Conservation (phyloP, 208 protist genomes). For the Angomonas deanei region DNA sequence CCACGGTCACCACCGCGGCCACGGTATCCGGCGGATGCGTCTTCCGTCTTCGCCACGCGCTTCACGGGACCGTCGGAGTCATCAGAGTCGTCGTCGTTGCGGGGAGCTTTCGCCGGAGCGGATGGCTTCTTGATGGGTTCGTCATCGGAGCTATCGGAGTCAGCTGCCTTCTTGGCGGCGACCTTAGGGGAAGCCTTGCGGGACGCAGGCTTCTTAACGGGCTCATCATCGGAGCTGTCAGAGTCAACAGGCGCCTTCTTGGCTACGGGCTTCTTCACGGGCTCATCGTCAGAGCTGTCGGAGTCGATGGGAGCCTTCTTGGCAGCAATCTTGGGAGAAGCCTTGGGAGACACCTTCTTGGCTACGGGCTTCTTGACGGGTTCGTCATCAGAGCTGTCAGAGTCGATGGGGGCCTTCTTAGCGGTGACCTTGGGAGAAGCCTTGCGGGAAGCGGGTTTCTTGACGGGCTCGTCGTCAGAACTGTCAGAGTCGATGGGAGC, state of each 20-base stretch:
- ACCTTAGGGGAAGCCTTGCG: constrained; percentile 43
- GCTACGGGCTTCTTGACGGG: constrained; percentile 34
- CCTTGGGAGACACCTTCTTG: constrained; percentile 29
- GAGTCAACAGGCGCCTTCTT: constrained; percentile 20
- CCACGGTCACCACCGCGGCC: constrained; percentile 17
- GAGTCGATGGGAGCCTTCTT: constrained; percentile 19
- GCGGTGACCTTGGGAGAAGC: constrained; percentile 30
- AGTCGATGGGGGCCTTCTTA: constrained; percentile 40
- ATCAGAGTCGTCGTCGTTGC: constrained; percentile 3
- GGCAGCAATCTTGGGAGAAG: constrained; percentile 18
- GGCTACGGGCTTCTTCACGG: constrained; percentile 19
- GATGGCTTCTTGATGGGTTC: constrained; percentile 21
- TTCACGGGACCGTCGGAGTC: constrained; percentile 22
- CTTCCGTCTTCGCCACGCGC: constrained; percentile 15
- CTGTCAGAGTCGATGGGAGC: constrained; percentile 15
- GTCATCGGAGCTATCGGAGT: constrained; percentile 14
- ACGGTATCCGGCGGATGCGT: constrained; percentile 8
- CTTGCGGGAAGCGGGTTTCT: constrained; percentile 41
- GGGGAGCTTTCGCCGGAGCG: constrained; percentile 9
- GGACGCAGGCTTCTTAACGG: constrained; percentile 46
- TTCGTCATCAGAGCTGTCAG: constrained; percentile 35
- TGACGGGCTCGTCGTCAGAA: constrained; percentile 56
- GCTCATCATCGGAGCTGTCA: constrained; percentile 57
- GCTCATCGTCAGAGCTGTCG: constrained; percentile 14
- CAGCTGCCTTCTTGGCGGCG: constrained; percentile 31